Base-by-base conservation (phyloP, 2,329 filamentous ascomycete species). In the Chaetomium globosum region DNA sequence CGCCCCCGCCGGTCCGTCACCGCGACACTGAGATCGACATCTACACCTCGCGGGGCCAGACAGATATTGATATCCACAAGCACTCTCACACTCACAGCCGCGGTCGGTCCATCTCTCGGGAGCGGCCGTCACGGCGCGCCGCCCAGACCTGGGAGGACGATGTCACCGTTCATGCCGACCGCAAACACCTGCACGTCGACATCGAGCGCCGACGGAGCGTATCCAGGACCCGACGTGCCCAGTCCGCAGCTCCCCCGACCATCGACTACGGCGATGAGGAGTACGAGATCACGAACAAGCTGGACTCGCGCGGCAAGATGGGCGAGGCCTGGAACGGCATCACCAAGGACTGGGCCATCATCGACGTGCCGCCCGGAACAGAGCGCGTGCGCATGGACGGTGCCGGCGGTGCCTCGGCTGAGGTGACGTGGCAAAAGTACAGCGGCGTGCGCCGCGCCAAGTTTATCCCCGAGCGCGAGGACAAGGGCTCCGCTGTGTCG, bases 361-460 rank as follows among this genome's bases (percentile, higher is more conserved):
- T 96, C 46, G 92, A 96, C 76, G 89, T 96, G 48, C 92, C 91
- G 1, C 90, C 92, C 0, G 92, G 92, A 65, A 94, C 91, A 0
- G 89, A 91, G 78, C 86, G 89, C 49, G 89, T 95, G n/a, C 85
- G 85, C 61, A 89, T 95, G 89, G 90, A 95, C 70, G 91, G 91
- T 61, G 82, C 86, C 28, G 91, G 91, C 23, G 90, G 90, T 56
- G 89, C 83, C n/a, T 82, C 81, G 46, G 89, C 92, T 68, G 91
- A 95, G 71, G 87, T 93, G 55, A 89, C 85, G 23, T 95, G 90
- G 89, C 83, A 90, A 74, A 86, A 86, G 71, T 93, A 93, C 77
- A 93, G 89, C 73, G 92, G 92, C 61, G 88, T 92, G 58, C 83
- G 91, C 65, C 81, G 90, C 69, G 87, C 89, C 68, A 89, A 89